A percentile compares a stretch with the other conserved stretches of the same genome.
phyloP scores from a whole-genome alignment of 2,329 filamentous ascomycete species.

The Diplodia sapinea region DNA sequence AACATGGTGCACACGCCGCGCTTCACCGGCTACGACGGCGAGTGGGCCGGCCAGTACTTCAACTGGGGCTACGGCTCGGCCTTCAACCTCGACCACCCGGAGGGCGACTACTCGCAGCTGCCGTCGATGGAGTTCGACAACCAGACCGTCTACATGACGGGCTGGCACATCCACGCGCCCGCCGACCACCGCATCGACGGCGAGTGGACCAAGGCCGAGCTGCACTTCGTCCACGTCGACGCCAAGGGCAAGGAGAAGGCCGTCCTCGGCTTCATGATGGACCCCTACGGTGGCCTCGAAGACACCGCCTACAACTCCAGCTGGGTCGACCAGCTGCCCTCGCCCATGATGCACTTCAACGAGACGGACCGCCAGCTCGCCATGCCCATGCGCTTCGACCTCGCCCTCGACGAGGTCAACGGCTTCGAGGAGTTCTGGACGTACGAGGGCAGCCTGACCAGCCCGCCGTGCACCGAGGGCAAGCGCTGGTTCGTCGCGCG shows the following conservation, averaged over 20 bases:
- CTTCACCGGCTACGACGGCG: conserved; percentile 50
- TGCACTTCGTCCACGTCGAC: conserved; percentile 58
- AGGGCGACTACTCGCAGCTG: conserved; percentile 47
- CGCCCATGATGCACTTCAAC: conserved; percentile 47
- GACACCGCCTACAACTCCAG: conserved; percentile 37
- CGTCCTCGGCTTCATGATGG: conserved; percentile 56
- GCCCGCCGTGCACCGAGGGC: conserved; percentile 56
- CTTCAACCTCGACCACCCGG: conserved; percentile 48
- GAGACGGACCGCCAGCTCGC: conserved; percentile 39
- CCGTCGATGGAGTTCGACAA: conserved; percentile 55
- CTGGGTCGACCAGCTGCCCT: conserved; percentile 53
- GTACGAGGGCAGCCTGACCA: conserved; percentile 56
- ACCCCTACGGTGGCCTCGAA: conserved; percentile 41
- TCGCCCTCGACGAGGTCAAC: conserved; percentile 47
- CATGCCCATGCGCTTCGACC: conserved; percentile 42
- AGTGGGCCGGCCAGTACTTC: conserved; percentile 50
- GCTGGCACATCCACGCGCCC: conserved; percentile 60
- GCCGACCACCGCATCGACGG: conserved; percentile 57
- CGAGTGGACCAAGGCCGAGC: conserved; percentile 53
- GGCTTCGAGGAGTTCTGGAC: conserved; percentile 57
- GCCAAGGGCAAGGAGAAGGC: conserved; percentile 50
- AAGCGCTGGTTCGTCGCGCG: conserved; percentile 54
- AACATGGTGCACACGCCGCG: conserved; percentile 48
- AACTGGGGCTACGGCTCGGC: conserved; percentile 59
- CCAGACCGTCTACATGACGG: conserved; percentile 55